Conservation (phyloP, 768 basidiomycete species). For the Russula griseocarnosa region DNA sequence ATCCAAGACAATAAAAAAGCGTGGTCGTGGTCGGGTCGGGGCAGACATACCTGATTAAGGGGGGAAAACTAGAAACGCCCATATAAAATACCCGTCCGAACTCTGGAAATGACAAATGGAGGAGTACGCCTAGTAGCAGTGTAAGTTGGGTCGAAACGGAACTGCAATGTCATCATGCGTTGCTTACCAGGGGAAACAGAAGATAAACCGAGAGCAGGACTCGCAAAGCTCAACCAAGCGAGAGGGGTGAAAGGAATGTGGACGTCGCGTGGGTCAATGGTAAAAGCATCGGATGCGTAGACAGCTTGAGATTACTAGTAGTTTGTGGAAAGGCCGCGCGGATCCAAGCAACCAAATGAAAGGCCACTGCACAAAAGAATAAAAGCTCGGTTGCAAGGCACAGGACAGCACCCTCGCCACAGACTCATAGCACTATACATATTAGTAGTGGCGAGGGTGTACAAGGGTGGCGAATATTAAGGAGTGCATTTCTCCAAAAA, state of each 20-base stretch:
- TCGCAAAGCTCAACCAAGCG: background rate
- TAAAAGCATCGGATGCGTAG: background rate
- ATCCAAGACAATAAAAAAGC: background rate
- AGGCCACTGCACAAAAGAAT: background rate
- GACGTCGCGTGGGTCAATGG: background rate
- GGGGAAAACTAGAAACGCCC: background rate
- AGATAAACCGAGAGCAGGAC: background rate
- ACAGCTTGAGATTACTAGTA: background rate
- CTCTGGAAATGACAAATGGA: background rate
- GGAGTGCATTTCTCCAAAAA: too few species aligned
- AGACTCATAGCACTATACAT: too few species aligned
- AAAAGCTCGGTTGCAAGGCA: background rate
- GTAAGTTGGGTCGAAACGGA: background rate
- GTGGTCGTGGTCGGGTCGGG: background rate
- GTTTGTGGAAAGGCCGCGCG: background rate
- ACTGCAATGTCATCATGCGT: background rate
- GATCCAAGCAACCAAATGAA: background rate
- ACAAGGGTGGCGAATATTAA: too few species aligned
- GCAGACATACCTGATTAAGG: too few species aligned
- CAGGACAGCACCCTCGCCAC: too few species aligned
- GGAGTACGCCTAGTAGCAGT: background rate
- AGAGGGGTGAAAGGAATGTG: background rate
- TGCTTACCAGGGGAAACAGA: background rate
- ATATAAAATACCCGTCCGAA: background rate
- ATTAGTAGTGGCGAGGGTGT: background rate